phyloP scores from a whole-genome alignment of 2,329 filamentous ascomycete genomes.

The Pseudovirgaria hyperparasitica region DNA sequence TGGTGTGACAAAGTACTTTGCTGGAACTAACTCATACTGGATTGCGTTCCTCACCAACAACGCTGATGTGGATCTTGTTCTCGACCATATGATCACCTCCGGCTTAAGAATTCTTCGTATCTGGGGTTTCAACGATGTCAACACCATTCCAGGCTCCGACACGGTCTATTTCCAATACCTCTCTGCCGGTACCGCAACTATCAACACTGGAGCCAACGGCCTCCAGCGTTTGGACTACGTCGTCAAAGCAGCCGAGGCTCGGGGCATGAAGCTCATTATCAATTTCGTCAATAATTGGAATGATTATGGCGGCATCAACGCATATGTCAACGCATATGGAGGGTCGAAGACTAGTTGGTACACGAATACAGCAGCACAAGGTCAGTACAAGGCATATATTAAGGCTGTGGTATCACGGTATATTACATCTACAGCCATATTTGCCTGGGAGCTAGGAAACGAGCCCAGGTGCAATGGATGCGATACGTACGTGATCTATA shows the following conservation, averaged over 20 bases:
- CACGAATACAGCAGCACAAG: conserved; percentile 32
- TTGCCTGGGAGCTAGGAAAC: conserved; percentile 57
- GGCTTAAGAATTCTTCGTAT: conserved; percentile 47
- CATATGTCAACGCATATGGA: conserved; percentile 44
- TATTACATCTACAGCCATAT: conserved; percentile 43
- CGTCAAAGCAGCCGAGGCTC: conserved; percentile 44
- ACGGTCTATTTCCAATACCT: conserved; percentile 45
- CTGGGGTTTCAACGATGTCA: conserved; percentile 53
- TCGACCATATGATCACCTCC: conserved; percentile 33
- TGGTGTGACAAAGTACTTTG: conserved; percentile 30
- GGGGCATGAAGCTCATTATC: conserved; percentile 51
- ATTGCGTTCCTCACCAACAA: conserved; percentile 40
- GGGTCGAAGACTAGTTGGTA: conserved; percentile 43
- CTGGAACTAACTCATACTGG: conserved; percentile 45
- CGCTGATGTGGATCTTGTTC: conserved; percentile 40
- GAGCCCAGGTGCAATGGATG: conserved; percentile 53
- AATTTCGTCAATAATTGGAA: conserved; percentile 58
- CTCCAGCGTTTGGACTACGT: conserved; percentile 54
- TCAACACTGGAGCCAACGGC: conserved; percentile 51
- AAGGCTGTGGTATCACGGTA: conserved; percentile 47
- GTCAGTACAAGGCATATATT: conserved; percentile 51
- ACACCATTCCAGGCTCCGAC: conserved; percentile 24
- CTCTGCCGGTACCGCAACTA: conserved; percentile 35
- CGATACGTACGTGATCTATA: conserved; percentile 22
- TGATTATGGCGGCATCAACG: conserved; percentile 53